These are phyloP conservation scores for Fusarium succisae DNA, from an alignment of 2,329 filamentous ascomycete species.

Conservation along the genomic window DNA sequence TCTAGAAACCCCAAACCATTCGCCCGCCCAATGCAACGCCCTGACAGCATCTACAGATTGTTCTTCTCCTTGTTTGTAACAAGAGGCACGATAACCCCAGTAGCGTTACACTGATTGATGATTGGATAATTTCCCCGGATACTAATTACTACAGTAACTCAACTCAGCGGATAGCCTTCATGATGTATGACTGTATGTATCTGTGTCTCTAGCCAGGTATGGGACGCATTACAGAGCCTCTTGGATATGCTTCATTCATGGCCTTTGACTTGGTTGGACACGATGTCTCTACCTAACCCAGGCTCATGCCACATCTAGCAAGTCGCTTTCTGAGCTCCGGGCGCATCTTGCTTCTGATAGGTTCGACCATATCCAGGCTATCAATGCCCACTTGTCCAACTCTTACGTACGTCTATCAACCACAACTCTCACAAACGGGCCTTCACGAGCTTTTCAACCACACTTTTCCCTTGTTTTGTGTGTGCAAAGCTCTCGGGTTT, in stretches of 20 bases:
- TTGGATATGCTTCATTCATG: background rate
- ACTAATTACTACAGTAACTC: background rate
- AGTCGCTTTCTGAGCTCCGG: conserved; percentile 19
- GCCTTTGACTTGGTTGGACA: conserved; percentile 8
- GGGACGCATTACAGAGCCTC: background rate
- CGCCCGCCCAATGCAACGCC: conserved; percentile 26
- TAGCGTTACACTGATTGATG: conserved; percentile 15
- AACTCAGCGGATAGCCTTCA: background rate
- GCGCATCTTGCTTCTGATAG: conserved; percentile 27
- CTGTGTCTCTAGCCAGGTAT: background rate
- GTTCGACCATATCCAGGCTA: conserved; percentile 19
- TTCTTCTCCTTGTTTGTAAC: conserved; percentile 21
- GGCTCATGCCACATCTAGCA: conserved; percentile 20
- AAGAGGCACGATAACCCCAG: conserved; percentile 11
- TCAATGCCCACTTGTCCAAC: conserved; percentile 16
- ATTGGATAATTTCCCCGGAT: conserved; percentile 7
- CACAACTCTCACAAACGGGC: conserved; percentile 1
- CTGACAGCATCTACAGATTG: conserved; percentile 20
- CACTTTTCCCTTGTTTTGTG: background rate
- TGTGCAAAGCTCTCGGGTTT: background rate
- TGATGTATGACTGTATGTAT: background rate
- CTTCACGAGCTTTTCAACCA: conserved; percentile 28
- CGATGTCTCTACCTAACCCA: conserved; percentile 16
- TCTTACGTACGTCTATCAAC: conserved; percentile 19
- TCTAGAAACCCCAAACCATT: conserved; percentile 26